Evolutionary conservation across 2,329 filamentous ascomycete species (phyloP), one percentile per base, ranked within the genome.

Genomic region (Plenodomus biglobosus): DNA sequence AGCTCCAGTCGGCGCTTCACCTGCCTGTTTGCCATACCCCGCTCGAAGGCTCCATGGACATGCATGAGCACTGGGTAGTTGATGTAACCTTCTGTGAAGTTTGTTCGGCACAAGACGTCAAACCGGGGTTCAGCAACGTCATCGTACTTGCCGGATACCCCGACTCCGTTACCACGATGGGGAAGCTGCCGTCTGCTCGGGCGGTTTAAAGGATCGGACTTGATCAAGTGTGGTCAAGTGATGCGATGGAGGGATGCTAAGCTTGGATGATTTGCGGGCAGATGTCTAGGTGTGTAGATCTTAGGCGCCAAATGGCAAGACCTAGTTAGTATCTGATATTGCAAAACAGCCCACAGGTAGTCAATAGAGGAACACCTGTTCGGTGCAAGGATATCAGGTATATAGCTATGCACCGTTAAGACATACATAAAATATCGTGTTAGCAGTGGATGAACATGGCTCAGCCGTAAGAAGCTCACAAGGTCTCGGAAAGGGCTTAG

Each of bases 1-100:
- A 44, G 43, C 46, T 42, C 30, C 38, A 46, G 51, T 50, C 46
- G 50, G 51, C 52, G 45, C 48, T 55, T 56, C 49, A 53, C 44
- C 45, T 51, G 59, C 48, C 46, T 54, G 51, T 48, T 62, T 52
- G 38, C 52, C 51, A 38, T 64, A 65, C 68, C 66, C 66, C 68
- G 65, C 68, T 42, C 52, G 57, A 55, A 58, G 58, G 62, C 59
- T 55, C 44, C 53, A 57, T 56, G 49, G 47, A 45, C 56, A 56
- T 53, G 46, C 44, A 48, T 42, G 13, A 49, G 32, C 41, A 46
- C 42, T 52, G 44, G 39, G 46, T 40, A 42, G 52, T 50, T 48
- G 56, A 68, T 67, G 61, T 59, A 59, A 61, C 56, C 30, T 50
- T 46, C 47, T 35, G 38, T 55, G 55, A 63, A 59, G 59, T 48